Percentiles rank a stretch among this genome's conserved stretches.
Evolutionary conservation across 2,329 filamentous ascomycete genomes (phyloP).

Genomic region (Fusarium sulawesiense): DNA sequence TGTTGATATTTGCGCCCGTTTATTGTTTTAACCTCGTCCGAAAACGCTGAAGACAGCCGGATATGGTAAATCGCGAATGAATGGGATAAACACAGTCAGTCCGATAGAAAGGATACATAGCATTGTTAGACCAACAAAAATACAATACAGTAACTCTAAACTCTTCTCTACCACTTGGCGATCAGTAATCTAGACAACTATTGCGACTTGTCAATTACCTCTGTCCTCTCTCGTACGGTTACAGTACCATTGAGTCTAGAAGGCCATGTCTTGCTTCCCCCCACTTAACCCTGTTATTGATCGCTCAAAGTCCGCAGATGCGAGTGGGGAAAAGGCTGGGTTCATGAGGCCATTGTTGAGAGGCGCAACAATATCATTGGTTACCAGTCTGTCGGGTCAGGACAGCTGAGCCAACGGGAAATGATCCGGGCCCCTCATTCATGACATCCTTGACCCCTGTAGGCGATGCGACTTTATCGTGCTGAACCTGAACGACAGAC

Average conservation of each 20-base stretch:
- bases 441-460: constrained; percentile 8
- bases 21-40: not conserved
- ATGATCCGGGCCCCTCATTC: constrained; percentile 8
- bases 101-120: constrained; percentile 23
- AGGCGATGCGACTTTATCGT: not conserved
- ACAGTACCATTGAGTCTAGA: constrained; percentile 7
- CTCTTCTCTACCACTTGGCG: not conserved
- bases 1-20: not conserved
- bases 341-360: constrained; percentile 19
- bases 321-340: constrained; percentile 18
- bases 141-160: constrained; percentile 22
- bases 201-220: not conserved
- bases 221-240: constrained; percentile 1
- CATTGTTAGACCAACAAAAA: constrained; percentile 23
- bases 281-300: constrained; percentile 1
- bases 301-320: constrained; percentile 2
- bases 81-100: not conserved
- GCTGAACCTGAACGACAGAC: not conserved
- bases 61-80: not conserved
- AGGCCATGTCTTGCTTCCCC: not conserved
- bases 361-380: constrained; percentile 18
- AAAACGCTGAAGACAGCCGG: not conserved
- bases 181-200: not conserved
- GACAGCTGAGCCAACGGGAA: constrained; percentile 39
- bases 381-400: constrained; percentile 32